A percentile compares a stretch with the other conserved stretches of the same genome.
phyloP scores from a whole-genome alignment of 1,139 yeast species.

The Trichomonascaceae sp. region DNA sequence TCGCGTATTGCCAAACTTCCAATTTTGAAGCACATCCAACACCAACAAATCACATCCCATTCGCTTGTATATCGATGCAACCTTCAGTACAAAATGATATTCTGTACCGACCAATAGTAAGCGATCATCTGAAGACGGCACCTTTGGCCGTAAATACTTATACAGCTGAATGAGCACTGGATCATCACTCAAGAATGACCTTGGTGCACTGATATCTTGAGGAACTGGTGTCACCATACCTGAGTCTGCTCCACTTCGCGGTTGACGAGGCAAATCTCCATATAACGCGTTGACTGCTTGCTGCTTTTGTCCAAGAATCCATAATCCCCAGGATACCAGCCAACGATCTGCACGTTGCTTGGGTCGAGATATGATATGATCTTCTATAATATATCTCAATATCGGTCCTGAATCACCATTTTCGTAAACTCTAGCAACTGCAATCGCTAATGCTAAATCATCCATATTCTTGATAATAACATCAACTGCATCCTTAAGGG shows the following conservation, averaged over 20 bases:
- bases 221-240: constrained; percentile 4
- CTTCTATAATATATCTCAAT: constrained; percentile 44
- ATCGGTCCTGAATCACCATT: constrained; percentile 45
- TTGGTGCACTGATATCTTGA: constrained; percentile 1
- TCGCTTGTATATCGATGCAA: constrained; percentile 61
- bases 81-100: constrained; percentile 53
- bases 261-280: constrained; percentile 11
- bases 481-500: constrained; percentile 69
- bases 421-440: constrained; percentile 71
- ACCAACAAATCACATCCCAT: constrained; percentile 91
- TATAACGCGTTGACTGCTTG: constrained; percentile 23
- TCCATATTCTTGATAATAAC: constrained; percentile 61
- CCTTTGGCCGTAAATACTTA: constrained; percentile 48
- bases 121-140: constrained; percentile 6
- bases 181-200: constrained; percentile 63
- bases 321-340: constrained; percentile 76
- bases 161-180: constrained; percentile 72
- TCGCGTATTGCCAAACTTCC: constrained; percentile 47
- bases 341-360: constrained; percentile 66
- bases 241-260: neutral
- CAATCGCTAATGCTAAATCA: constrained; percentile 69
- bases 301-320: constrained; percentile 43
- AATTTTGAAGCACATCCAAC: constrained; percentile 52
- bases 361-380: constrained; percentile 53
- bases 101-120: constrained; percentile 35